Base-by-base conservation (phyloP, 345 rosid genomes). In the Salix caprea region DNA sequence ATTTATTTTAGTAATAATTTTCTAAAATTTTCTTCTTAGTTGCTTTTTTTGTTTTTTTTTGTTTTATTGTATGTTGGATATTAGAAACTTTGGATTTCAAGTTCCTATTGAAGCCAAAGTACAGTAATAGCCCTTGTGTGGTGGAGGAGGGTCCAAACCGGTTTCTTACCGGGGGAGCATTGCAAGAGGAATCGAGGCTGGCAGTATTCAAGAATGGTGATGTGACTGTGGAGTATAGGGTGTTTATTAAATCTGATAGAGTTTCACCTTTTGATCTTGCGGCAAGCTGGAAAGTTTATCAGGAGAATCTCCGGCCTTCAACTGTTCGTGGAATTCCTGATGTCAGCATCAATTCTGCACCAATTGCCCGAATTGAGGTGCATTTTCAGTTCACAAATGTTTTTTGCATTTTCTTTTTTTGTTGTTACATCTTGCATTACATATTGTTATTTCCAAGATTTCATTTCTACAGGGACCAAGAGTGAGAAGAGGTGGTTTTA, bases 261-360 rank as follows among this genome's bases (percentile, higher is more conserved):
- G 95, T 96, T 73, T 96, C 99, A 5, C 99, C 99, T 10, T 91
- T 96, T 84, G 99, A 96, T 82, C 98, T 96, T 68, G 99, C 99
- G 4, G 96, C 98, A 74, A 93, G 99, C 82, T 96, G 99, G 98
- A 86, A 98, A 82, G 97, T 98, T 80, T 96, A 93, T 74, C 92
- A 91, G 79, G 96, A 96, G 82, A 96, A 93, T 70, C 82, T 93
- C 56, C 94, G 88, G 87, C 99, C 94, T 83, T 96, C 97, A 19
- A 89, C 91, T 21, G 98, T 93, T 60, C 96, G 97, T 75, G 99
- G 96, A 44, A 92, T 90, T 81, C 98, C 99, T 30, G 99, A 93
- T 85, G 95, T 96, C 76, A 93, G 95, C 78, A 92, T 96, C 18
- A 86, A 93, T 87, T 84, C 97, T 65, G 89, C 76, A 71, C 90